A percentile compares a stretch with the other conserved stretches of the same genome.
Evolutionary conservation across 441 rosid species (phyloP).

Genomic region (Pelargonium australe): DNA sequence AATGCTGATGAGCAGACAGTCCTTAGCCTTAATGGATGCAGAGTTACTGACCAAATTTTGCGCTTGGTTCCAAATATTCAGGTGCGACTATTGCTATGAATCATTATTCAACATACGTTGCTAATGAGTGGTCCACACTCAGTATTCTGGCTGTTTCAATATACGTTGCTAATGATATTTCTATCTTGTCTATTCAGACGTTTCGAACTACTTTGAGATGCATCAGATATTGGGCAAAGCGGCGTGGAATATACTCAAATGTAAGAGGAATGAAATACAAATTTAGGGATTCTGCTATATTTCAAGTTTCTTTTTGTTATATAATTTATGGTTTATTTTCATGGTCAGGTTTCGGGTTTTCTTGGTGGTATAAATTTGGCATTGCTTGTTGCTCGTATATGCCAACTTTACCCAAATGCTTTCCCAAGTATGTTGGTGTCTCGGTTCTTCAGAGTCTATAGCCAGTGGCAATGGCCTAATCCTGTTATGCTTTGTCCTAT

Average conservation of each 20-base stretch:
- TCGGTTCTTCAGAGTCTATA: constrained; percentile 27
- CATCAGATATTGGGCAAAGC: constrained; percentile 92
- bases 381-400: constrained; percentile 28
- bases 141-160: constrained; percentile 10
- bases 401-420: constrained; percentile 29
- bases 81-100: constrained; percentile 30
- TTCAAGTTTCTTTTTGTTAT: neutral
- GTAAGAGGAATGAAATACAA: constrained; percentile 14
- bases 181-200: constrained; percentile 38
- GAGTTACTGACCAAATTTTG: constrained; percentile 97
- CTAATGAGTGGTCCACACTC: too few species aligned
- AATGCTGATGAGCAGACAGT: constrained; percentile 94
- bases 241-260: constrained; percentile 29
- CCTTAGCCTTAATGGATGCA: constrained; percentile 95
- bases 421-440: constrained; percentile 24
- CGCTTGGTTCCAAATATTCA: constrained; percentile 93
- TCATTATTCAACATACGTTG: too few species aligned
- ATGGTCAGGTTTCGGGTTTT: constrained; percentile 21
- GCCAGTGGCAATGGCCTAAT: constrained; percentile 29
- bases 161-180: constrained; percentile 14
- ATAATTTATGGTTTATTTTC: neutral
- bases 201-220: constrained; percentile 86
- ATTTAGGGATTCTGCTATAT: neutral
- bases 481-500: constrained; percentile 26
- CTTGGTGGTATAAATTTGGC: constrained; percentile 30